Percentiles rank a stretch among this genome's conserved stretches.
phyloP scores from a whole-genome alignment of 108 stramenopile species.

The Parietichytrium sp. region DNA sequence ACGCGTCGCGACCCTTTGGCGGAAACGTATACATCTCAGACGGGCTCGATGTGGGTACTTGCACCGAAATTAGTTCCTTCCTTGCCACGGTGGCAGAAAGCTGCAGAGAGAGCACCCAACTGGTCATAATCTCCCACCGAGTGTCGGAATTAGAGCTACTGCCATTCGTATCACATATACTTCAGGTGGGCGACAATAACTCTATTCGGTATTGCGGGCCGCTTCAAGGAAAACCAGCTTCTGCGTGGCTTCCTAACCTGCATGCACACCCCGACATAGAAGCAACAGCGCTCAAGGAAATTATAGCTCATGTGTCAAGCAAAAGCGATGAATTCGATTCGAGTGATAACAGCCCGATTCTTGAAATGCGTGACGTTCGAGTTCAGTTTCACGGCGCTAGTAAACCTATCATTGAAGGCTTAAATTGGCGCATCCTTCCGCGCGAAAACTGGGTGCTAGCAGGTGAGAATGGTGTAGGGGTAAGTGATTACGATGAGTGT shows the following conservation, averaged over 20 bases:
- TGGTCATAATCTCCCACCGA: conserved; percentile 1
- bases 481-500: too few species aligned
- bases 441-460: conserved; percentile 9
- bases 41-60: neutral
- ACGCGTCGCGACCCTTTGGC: too few species aligned
- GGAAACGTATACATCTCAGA: too few species aligned
- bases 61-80: neutral
- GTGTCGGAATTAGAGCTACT: neutral
- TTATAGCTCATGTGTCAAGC: too few species aligned
- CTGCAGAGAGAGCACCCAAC: neutral
- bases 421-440: neutral
- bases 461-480: neutral
- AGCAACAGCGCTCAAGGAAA: too few species aligned
- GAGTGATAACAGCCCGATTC: too few species aligned
- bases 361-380: neutral
- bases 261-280: too few species aligned
- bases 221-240: too few species aligned
- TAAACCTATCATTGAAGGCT: neutral
- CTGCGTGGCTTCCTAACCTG: too few species aligned
- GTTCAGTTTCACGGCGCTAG: conserved; percentile 10
- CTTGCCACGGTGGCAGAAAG: neutral
- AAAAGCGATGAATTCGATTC: too few species aligned
- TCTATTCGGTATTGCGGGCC: neutral
- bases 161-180: neutral
- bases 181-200: conserved; percentile 9